Conservation (phyloP, 2,329 filamentous ascomycete species). For the Paradendryphiella salina region DNA sequence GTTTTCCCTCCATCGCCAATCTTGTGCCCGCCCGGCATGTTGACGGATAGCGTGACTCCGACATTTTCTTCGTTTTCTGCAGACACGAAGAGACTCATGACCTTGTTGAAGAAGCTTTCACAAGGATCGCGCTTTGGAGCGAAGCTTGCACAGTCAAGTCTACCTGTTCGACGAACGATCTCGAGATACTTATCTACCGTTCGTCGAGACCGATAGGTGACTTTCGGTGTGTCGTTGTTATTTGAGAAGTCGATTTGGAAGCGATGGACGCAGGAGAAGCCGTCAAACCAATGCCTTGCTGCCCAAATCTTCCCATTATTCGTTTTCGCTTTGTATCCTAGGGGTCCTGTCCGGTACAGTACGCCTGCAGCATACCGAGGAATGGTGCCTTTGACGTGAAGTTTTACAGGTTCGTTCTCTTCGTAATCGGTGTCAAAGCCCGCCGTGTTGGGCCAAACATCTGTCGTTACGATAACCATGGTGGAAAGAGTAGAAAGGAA, state of each 20-base stretch:
- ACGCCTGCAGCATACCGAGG: slow-evolving; percentile 71
- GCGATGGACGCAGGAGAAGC: slow-evolving; percentile 69
- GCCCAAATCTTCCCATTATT: slow-evolving; percentile 61
- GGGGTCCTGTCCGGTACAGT: slow-evolving; percentile 70
- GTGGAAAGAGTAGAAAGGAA: background rate
- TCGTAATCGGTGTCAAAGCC: slow-evolving; percentile 68
- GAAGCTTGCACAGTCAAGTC: slow-evolving; percentile 63
- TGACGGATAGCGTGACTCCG: slow-evolving; percentile 66
- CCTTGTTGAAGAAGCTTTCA: slow-evolving; percentile 70
- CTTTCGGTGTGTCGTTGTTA: slow-evolving; percentile 45
- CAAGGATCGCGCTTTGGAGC: slow-evolving; percentile 75
- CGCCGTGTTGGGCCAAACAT: slow-evolving; percentile 37
- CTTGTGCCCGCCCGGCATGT: slow-evolving; percentile 59
- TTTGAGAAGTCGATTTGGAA: slow-evolving; percentile 65
- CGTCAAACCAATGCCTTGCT: slow-evolving; percentile 80
- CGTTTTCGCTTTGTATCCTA: slow-evolving; percentile 65
- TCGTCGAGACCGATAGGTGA: slow-evolving; percentile 72
- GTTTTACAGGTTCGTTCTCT: slow-evolving; percentile 65
- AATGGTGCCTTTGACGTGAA: slow-evolving; percentile 67
- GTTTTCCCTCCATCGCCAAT: slow-evolving; percentile 17
- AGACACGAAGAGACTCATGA: slow-evolving; percentile 63
- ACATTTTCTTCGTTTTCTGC: slow-evolving; percentile 57
- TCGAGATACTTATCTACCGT: slow-evolving; percentile 67
- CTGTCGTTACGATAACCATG: slow-evolving; percentile 19
- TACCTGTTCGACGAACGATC: slow-evolving; percentile 63